Evolutionary conservation across 202 grass and related monocot species (phyloP), one percentile per base, ranked within the genome.

Genomic region (Sporobolus alterniflorus): DNA sequence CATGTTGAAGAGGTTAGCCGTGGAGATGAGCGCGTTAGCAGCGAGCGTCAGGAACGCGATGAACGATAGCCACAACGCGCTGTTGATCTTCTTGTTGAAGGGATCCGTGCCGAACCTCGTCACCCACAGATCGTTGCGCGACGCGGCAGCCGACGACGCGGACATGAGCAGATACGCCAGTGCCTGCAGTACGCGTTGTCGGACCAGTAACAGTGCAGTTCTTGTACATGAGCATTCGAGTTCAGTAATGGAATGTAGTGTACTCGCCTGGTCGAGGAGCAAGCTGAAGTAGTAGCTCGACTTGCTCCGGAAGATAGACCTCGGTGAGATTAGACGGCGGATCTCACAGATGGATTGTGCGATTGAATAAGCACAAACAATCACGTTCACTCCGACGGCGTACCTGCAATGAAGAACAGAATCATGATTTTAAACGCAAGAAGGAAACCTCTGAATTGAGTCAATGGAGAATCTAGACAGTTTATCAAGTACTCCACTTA

Each of bases 111-210:
- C 92, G 44, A 97, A 97, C 66, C 83, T 89, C 49, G 94, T 77
- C 50, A 94, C 83, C 94, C 94, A 97, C 42, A 94, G 82, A 72
- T 97, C 90, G 24, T 91, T 81, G 43, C 85, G 92, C 0, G 94
- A 97, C 54, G 85, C 94, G 15, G 94, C 94, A 24, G 88, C 82
- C 3, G 94, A 97, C 28, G 94, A 92, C 22, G 94, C 90, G 3
- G 94, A 97, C 90, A 97, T 97, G 44, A 97, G 73, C 61, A 97
- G 90, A 26, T 97, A 97, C 2, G 94, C 92, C 78, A 97, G 28
- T 17, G 75, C 89, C 94, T 97, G 83, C 87, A 84, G n/a, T 6
- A 59, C 21, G 55, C 16, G 24, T 29, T 33, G 62, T 9, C 14
- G 16, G 4, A 65, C 29, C 7, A 26, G 9, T 47, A 26, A 39